Base-by-base conservation (phyloP, 495 filamentous ascomycete genomes). In the Penicillium antarcticum region DNA sequence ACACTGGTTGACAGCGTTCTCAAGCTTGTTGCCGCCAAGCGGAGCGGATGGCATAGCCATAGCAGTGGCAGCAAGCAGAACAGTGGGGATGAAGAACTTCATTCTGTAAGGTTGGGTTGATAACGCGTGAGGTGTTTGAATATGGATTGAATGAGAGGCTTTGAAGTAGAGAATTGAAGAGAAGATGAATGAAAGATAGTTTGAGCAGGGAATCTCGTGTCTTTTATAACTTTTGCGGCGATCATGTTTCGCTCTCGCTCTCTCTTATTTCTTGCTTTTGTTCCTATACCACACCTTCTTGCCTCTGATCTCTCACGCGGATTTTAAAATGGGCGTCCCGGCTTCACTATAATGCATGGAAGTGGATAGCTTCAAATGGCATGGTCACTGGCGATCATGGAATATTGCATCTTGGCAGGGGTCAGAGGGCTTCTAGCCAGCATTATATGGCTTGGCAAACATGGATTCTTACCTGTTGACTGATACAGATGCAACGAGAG, bases 51-150 rank as follows among this genome's bases (percentile, higher is more conserved):
- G 62, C 21, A 70, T 41, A 38, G 62, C 67, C 56, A 62, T 47
- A 26, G 58, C 66, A 37, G 66, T 56, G 39, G 66, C 60, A 51
- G 68, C 65, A 57, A 70, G 51, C 50, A 63, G 42, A 41, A 65
- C 33, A 38, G 66, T 51, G 37, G 64, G 45, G 23, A 60, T 37
- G 58, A 63, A 57, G 63, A 70, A 68, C 61, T 73, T 62, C 70
- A 70, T 71, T 61, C 56, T 71, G 62, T 56, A 23, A 23, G 21
- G 21, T 23, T 47, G 35, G 52, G 51, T 56, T 19, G 39, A 26
- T 21, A 35, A 42, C 13, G 19, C 33, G 39, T 36, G 46, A 38
- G 43, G 48, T 29, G 44, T 41, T 48, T 32, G 19, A 48, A 49
- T 42, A 36, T 21, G 13, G 42, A 12, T 34, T 13, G 6, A 2